Evolutionary conservation across 2,329 filamentous ascomycete genomes (phyloP), one percentile per base, ranked within the genome.

Genomic region (Nothomitra cinnamomea): DNA sequence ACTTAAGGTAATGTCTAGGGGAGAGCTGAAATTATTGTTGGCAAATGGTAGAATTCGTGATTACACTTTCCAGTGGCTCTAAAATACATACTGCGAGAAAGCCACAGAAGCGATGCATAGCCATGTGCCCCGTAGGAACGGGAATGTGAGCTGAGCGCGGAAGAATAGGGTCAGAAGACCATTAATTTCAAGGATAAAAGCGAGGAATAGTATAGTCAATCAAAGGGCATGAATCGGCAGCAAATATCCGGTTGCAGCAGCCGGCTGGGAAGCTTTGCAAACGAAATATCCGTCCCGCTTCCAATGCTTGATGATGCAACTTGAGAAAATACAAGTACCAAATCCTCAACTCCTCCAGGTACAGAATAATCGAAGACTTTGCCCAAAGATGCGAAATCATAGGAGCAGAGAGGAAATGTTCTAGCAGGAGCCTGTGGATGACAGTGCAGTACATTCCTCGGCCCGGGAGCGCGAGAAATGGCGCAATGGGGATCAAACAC

Each of bases 291-390:
- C 45, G 24, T 28, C 32, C 32, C 45, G 25, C 45, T 28, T 28
- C 45, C 45, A 49, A 49, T 49, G 45, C 45, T 49, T 28, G 32
- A 17, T 49, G 45, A 49, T 49, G 45, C 24, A 49, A 49, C 24
- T 24, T 49, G 28, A 24, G 45, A 49, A 49, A 49, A 49, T 49
- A 49, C 25, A 49, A 32, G 24, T 28, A 49, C 10, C 22, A 49
- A 49, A 35, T 49, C 45, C 45, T 28, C 25, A 49, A 49, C 45
- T 49, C 45, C 45, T 28, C 45, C 45, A 49, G 25, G 45, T 28
- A 19, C 28, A 32, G 13, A 49, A 32, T n/a, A 49, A 28, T 28
- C 45, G 24, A 49, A 32, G 25, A 28, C 24, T 28, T 49, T 28
- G n/a, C 25, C 25, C 43, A 10, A 49, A 36, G 36, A 52, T 36